Percentiles rank a stretch among this genome's conserved stretches.
phyloP scores from a whole-genome alignment of 2,329 filamentous ascomycete genomes.

The Exophiala mesophila region DNA sequence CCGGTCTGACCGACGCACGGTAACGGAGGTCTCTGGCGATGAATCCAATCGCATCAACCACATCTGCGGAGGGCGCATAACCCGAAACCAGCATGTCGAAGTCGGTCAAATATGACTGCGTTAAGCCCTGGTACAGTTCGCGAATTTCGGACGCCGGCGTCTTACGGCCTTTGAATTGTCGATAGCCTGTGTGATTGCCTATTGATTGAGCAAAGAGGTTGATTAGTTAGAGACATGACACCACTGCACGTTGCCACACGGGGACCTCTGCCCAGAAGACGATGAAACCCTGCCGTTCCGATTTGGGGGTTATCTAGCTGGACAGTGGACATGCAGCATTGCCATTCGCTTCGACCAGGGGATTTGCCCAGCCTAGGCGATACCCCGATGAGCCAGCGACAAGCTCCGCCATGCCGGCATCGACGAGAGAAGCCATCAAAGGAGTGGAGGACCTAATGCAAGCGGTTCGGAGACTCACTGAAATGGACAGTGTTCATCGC shows the following conservation, averaged over 20 bases:
- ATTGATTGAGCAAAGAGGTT: slow-evolving; percentile 2
- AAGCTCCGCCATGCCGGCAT: too few species aligned
- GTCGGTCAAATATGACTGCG: slow-evolving; percentile 75
- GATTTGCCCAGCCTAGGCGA: too few species aligned
- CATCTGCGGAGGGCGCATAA: slow-evolving; percentile 83
- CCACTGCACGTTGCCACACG: neutral
- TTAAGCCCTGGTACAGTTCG: slow-evolving; percentile 78
- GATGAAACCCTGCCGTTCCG: too few species aligned
- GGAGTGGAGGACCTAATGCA: too few species aligned
- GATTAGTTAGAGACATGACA: neutral
- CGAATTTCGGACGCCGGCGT: slow-evolving; percentile 76
- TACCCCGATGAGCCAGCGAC: too few species aligned
- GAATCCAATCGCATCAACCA: slow-evolving; percentile 74
- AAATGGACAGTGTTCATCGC: slow-evolving; percentile 96
- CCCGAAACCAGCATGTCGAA: slow-evolving; percentile 95
- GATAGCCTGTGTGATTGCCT: slow-evolving; percentile 96
- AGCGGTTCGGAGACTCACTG: too few species aligned
- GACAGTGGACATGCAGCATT: too few species aligned
- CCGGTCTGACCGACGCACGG: slow-evolving; percentile 17
- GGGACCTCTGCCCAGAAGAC: too few species aligned
- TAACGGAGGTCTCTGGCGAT: slow-evolving; percentile 77
- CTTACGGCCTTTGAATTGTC: slow-evolving; percentile 78
- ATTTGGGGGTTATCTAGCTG: neutral
- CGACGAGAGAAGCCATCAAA: too few species aligned
- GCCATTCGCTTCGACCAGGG: too few species aligned